Evolutionary conservation across 2,329 filamentous ascomycete genomes (phyloP).

Genomic region (Ceratocystis eucalypticola): DNA sequence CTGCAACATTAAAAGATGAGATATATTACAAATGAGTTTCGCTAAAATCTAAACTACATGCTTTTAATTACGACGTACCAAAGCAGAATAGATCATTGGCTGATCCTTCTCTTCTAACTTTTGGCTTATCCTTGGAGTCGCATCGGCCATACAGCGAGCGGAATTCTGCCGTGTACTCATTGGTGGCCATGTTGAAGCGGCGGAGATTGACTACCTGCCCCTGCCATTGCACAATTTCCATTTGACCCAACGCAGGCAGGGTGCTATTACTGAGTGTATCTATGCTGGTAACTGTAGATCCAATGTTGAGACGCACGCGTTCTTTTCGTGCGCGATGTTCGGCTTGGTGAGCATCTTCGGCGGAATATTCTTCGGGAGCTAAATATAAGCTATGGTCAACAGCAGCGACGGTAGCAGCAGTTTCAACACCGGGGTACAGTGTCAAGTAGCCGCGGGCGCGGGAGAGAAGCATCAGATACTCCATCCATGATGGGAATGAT

Average conservation of each 20-base stretch:
- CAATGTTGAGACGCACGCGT: constrained; percentile 31
- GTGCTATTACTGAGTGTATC: constrained; percentile 33
- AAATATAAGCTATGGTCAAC: constrained; percentile 65
- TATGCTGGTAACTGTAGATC: constrained; percentile 34
- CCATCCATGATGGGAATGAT: constrained; percentile 60
- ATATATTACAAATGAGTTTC: not conserved
- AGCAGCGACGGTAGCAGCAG: constrained; percentile 45
- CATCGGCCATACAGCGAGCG: constrained; percentile 56
- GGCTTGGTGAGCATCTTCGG: constrained; percentile 21
- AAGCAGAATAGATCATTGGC: constrained; percentile 53
- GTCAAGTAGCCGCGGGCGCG: constrained; percentile 64
- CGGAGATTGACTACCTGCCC: constrained; percentile 30
- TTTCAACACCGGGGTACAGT: constrained; percentile 57
- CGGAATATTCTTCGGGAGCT: constrained; percentile 53
- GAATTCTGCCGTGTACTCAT: constrained; percentile 45
- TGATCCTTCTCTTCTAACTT: constrained; percentile 26
- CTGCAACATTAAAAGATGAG: not conserved
- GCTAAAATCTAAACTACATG: not conserved
- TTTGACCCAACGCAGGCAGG: constrained; percentile 32
- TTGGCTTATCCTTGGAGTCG: constrained; percentile 25
- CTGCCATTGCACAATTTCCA: constrained; percentile 52
- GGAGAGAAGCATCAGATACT: constrained; percentile 64
- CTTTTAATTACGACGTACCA: not conserved
- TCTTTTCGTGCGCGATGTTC: constrained; percentile 21
- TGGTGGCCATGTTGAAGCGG: constrained; percentile 33